These are phyloP conservation scores for Hypericum perforatum DNA, from an alignment of 345 rosid genomes.

Conservation along the genomic window DNA sequence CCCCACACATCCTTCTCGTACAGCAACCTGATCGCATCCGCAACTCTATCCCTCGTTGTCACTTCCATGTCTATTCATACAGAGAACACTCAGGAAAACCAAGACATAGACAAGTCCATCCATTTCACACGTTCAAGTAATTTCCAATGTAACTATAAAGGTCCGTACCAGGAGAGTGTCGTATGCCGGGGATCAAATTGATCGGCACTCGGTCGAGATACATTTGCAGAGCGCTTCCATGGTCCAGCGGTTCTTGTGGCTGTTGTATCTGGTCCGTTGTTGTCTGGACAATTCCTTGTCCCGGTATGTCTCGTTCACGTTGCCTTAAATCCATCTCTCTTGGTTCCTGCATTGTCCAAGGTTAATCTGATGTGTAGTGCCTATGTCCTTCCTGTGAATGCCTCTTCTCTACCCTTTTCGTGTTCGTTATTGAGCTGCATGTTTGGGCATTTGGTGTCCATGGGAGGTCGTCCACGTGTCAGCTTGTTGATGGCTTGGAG, in stretches of 20 bases:
- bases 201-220: conserved; percentile 38
- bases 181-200: conserved; percentile 30
- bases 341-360: conserved; percentile 11
- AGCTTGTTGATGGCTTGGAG: no score
- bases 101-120: neutral
- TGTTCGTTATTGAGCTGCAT: no score
- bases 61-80: conserved; percentile 18
- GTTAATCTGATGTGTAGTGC: neutral
- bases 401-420: neutral
- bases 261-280: neutral
- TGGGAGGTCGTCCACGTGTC: no score
- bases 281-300: neutral
- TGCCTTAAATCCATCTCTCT: conserved; percentile 12
- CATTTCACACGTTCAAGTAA: no score
- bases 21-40: conserved; percentile 25
- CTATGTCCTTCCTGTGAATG: neutral
- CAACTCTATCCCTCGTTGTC: conserved; percentile 21
- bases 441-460: no score
- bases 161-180: conserved; percentile 23
- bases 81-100: neutral
- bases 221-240: conserved; percentile 25
- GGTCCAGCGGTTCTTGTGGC: conserved; percentile 8
- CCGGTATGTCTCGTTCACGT: conserved; percentile 13
- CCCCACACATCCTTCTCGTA: conserved; percentile 25
- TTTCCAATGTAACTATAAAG: no score